Base-by-base conservation (phyloP, 73 alveolate genomes). In the Paramecium tetraurelia region DNA sequence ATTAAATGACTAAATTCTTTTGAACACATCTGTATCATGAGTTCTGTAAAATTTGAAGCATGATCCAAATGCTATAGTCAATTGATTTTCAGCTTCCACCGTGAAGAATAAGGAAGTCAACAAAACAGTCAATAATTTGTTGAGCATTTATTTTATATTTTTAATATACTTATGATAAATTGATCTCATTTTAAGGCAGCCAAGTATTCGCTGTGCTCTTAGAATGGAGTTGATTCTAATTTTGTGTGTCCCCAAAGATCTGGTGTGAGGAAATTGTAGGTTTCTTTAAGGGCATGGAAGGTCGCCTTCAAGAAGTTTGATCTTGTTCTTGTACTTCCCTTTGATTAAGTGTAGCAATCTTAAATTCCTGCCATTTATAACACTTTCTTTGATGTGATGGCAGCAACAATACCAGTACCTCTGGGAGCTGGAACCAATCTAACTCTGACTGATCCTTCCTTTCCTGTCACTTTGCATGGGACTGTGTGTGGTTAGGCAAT, bases 361-460 rank as follows among this genome's bases (percentile, higher is more conserved):
- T 96, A 94, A 89, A 99, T 98, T 68, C 99, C 99, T 59, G 99
- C 99, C 97, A 98, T 98, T 75, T 96, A 98, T 95, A 94, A 93
- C 95, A 99, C 96, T 95, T 99, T 99, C 99, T 98, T 99, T 77
- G 99, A 95, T 89, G 98, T 98, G 57, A 99, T 99, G 53, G 99
- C 99, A 93, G 99, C 99, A 92, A 99, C 99, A 89, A 99, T 96
- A 85, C 99, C 99, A 84, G 99, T 97, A 86, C 99, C 99, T 94
- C 99, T 98, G 5, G 99, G 99, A 86, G 99, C 99, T 46, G 99
- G 99, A 96, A 99, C 97, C 88, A 99, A 97, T 96, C 99, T 98
- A 46, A 99, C 96, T 94, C 99, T 97, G 93, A 99, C 99, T 33
- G 99, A 98, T 86, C 99, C 99, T 95, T 99, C 97, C 98, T 98